Evolutionary conservation across 192 early-diverging fungal species (phyloP).

Genomic region (Phycomyces blakesleeanus): DNA sequence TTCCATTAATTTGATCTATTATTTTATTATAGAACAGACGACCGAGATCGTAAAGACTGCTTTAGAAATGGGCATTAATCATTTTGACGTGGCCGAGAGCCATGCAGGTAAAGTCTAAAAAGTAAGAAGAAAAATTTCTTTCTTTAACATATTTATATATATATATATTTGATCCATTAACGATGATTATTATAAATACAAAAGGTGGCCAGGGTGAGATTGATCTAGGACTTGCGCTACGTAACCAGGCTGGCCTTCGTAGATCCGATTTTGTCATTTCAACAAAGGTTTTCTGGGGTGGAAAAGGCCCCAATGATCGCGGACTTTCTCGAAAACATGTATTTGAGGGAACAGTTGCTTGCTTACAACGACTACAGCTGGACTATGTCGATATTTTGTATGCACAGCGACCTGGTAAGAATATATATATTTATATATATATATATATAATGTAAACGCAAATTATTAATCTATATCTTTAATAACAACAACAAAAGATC

Average conservation of each 20-base stretch:
- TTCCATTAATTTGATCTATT: too few relatives aligned
- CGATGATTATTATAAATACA: too few relatives aligned
- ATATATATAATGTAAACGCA: background rate
- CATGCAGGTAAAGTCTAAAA: conserved; percentile 32
- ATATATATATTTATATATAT: background rate
- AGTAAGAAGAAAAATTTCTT: background rate
- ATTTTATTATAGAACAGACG: conserved; percentile 46
- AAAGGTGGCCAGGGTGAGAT: conserved; percentile 64
- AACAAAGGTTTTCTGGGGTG: conserved; percentile 77
- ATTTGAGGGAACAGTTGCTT: conserved; percentile 72
- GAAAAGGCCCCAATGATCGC: conserved; percentile 72
- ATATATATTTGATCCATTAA: too few relatives aligned
- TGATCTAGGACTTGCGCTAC: conserved; percentile 74
- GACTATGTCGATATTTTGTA: conserved; percentile 77
- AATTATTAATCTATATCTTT: background rate
- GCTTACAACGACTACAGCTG: conserved; percentile 64
- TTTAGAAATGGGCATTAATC: conserved; percentile 73
- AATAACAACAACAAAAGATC: conserved; percentile 14
- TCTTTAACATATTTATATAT: background rate
- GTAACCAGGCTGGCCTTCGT: conserved; percentile 61
- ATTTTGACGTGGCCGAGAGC: conserved; percentile 70
- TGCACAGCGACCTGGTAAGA: conserved; percentile 71
- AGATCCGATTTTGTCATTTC: conserved; percentile 74
- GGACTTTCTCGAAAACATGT: conserved; percentile 85
- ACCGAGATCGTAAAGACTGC: conserved; percentile 64